These are phyloP conservation scores for Russula olivacea DNA, from an alignment of 768 basidiomycete genomes.

Conservation along the genomic window DNA sequence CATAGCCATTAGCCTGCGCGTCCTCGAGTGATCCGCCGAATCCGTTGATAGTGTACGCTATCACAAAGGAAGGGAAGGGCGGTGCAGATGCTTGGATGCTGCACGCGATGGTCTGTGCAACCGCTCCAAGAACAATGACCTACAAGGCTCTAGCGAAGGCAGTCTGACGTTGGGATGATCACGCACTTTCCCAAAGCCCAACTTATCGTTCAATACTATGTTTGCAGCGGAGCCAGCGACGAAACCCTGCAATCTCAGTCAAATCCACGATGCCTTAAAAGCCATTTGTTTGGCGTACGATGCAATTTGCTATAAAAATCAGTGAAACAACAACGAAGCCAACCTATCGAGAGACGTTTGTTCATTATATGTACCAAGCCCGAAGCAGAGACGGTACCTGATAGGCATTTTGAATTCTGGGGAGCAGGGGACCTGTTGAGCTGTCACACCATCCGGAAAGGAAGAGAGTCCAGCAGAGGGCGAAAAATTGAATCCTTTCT, in stretches of 20 bases:
- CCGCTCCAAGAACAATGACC: slow-evolving; percentile 43
- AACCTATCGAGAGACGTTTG: slow-evolving; percentile 32
- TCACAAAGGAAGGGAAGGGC: slow-evolving; percentile 58
- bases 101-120: slow-evolving; percentile 50
- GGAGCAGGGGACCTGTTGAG: slow-evolving; percentile 66
- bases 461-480: slow-evolving; percentile 53
- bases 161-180: not conserved
- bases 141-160: slow-evolving; percentile 20
- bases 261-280: not conserved
- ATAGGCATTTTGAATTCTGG: slow-evolving; percentile 58
- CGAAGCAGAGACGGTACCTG: slow-evolving; percentile 27
- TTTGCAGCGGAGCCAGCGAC: slow-evolving; percentile 44
- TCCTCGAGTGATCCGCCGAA: slow-evolving; percentile 52
- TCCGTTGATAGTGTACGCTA: slow-evolving; percentile 44
- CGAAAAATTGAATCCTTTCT: slow-evolving; percentile 42
- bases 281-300: slow-evolving; percentile 31
- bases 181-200: slow-evolving; percentile 45
- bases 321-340: slow-evolving; percentile 52
- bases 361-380: not conserved
- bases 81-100: slow-evolving; percentile 48
- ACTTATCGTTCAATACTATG: slow-evolving; percentile 39
- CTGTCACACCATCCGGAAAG: slow-evolving; percentile 77
- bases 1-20: slow-evolving; percentile 66
- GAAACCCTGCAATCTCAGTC: slow-evolving; percentile 38
- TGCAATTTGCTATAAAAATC: slow-evolving; percentile 49